A percentile compares a stretch with the other conserved stretches of the same genome.
phyloP scores from a whole-genome alignment of 2,329 filamentous ascomycete species.

The Orbilia javanica region DNA sequence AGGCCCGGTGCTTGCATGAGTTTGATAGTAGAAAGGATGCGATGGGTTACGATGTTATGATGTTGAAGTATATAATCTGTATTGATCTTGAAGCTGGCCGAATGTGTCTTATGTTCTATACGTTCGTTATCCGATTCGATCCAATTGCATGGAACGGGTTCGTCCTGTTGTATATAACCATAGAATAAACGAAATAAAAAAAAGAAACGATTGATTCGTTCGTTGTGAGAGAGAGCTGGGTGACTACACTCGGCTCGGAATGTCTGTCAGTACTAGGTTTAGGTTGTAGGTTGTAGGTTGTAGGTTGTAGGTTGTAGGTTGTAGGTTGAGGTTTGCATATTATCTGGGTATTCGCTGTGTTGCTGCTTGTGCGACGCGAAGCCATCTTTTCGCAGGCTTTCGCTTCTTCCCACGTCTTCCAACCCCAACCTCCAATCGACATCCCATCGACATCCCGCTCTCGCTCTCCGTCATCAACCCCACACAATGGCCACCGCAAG shows the following conservation, averaged over 20 bases:
- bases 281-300: no score
- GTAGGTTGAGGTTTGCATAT: no score
- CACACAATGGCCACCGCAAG: constrained; percentile 63
- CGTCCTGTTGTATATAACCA: neutral
- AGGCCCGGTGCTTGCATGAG: neutral
- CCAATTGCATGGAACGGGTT: neutral
- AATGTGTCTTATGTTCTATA: neutral
- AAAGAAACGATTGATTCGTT: constrained; percentile 2
- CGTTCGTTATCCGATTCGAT: neutral
- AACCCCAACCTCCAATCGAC: constrained; percentile 3
- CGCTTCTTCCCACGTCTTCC: constrained; percentile 20
- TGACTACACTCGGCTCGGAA: neutral
- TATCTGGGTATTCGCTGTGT: neutral
- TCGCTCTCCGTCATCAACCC: neutral
- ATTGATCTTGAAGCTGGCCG: neutral
- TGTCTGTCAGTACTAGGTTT: neutral
- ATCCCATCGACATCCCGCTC: neutral
- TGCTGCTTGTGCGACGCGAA: constrained; percentile 31
- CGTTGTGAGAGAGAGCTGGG: neutral
- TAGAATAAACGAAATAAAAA: neutral
- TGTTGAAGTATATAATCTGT: neutral
- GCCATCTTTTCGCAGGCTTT: constrained; percentile 15
- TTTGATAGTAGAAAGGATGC: neutral
- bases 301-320: no score
- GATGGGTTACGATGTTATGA: no score